Evolutionary conservation across 768 basidiomycete species (phyloP).

Genomic region (Zangia roseola): DNA sequence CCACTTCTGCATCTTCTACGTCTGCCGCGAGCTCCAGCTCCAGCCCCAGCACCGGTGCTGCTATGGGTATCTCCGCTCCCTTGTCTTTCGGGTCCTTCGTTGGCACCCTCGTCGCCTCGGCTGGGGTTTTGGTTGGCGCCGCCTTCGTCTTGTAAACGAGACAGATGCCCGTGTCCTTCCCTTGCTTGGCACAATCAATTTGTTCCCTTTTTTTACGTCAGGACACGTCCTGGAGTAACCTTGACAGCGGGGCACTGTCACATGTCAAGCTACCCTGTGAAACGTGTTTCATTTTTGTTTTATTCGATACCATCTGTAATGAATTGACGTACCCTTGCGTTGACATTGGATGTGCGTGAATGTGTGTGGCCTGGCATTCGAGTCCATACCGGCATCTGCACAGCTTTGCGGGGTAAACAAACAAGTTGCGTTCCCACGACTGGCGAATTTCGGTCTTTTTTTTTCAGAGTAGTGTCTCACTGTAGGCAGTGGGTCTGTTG

Average conservation of each 20-base stretch:
- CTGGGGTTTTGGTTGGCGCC: constrained; percentile 26
- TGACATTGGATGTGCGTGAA: too few relatives aligned
- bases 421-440: neutral
- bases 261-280: too few relatives aligned
- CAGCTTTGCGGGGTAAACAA: constrained; percentile 5
- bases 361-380: too few relatives aligned
- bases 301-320: too few relatives aligned
- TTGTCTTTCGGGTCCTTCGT: constrained; percentile 19
- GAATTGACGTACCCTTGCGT: too few relatives aligned
- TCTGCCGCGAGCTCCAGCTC: neutral
- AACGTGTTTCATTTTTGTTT: too few relatives aligned
- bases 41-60: constrained; percentile 12
- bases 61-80: constrained; percentile 12
- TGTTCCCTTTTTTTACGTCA: too few relatives aligned
- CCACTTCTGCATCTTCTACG: neutral
- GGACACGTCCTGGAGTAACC: too few relatives aligned
- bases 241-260: too few relatives aligned
- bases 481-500: too few relatives aligned
- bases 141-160: constrained; percentile 20
- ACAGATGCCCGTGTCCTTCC: neutral
- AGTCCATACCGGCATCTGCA: neutral
- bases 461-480: too few relatives aligned
- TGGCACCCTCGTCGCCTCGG: constrained; percentile 25
- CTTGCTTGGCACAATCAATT: neutral
- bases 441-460: too few relatives aligned